phyloP scores from a whole-genome alignment of 2,329 filamentous ascomycete species.

The Stromatinia cepivora region DNA sequence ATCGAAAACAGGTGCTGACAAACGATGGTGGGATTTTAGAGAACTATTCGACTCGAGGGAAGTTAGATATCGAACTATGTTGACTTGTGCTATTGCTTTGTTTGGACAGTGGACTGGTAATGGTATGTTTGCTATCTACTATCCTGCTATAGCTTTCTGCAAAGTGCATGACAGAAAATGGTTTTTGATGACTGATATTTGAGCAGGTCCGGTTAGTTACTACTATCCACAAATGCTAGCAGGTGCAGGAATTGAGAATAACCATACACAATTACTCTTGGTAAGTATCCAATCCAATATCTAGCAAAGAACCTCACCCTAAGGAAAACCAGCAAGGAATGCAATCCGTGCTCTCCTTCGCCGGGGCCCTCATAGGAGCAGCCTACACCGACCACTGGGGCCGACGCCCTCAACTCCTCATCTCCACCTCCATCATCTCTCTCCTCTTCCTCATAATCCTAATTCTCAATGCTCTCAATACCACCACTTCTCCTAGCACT shows the following conservation, averaged over 20 bases:
- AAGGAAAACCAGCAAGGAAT: slow-evolving; percentile 43
- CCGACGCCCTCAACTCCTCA: slow-evolving; percentile 47
- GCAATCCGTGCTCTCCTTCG: slow-evolving; percentile 39
- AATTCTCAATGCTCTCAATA: slow-evolving; percentile 49
- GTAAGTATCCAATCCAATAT: background rate
- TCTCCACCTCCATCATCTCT: slow-evolving; percentile 41
- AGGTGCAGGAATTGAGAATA: slow-evolving; percentile 37
- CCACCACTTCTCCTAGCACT: slow-evolving; percentile 42
- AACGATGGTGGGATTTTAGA: slow-evolving; percentile 41
- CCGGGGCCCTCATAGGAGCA: slow-evolving; percentile 40
- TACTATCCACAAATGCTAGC: slow-evolving; percentile 35
- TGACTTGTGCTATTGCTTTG: slow-evolving; percentile 40
- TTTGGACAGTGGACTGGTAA: slow-evolving; percentile 44
- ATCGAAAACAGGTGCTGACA: slow-evolving; percentile 36
- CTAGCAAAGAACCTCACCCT: background rate
- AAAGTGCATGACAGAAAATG: rapidly evolving
- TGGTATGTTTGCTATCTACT: slow-evolving; percentile 18
- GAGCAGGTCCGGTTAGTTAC: slow-evolving; percentile 24
- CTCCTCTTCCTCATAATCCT: slow-evolving; percentile 21
- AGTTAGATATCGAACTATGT: slow-evolving; percentile 37
- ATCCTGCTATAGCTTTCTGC: rapidly evolving
- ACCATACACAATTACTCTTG: slow-evolving; percentile 45
- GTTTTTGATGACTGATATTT: background rate
- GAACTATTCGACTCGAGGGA: slow-evolving; percentile 35
- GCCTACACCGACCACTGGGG: slow-evolving; percentile 36